Conservation (phyloP, 2,329 filamentous ascomycete genomes). For the Penicillium olsonii region DNA sequence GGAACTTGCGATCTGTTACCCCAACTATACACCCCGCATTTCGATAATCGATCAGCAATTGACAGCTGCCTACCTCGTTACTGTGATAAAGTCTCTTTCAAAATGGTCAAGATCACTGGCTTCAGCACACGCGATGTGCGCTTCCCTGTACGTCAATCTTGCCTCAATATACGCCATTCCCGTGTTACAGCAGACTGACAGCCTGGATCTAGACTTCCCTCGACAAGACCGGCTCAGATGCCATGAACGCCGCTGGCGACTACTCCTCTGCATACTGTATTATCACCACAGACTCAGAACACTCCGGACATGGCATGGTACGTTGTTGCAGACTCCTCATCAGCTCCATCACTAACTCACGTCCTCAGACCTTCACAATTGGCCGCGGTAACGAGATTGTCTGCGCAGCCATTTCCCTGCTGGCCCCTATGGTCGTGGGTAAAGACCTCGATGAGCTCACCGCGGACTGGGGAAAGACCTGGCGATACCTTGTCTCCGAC, state of each 20-base stretch:
- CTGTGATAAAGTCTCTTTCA: conserved; percentile 10
- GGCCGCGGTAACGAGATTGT: conserved; percentile 87
- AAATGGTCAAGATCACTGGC: conserved; percentile 67
- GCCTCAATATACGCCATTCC: not conserved
- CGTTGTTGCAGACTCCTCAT: conserved; percentile 12
- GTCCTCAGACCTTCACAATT: conserved; percentile 46
- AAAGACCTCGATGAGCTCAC: conserved; percentile 76
- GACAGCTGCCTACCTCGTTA: not conserved
- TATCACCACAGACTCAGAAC: conserved; percentile 70
- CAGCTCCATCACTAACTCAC: not conserved
- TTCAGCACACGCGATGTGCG: conserved; percentile 73
- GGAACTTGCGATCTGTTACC: not conserved
- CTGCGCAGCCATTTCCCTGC: conserved; percentile 76
- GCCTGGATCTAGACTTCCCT: conserved; percentile 68
- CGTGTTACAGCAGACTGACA: conserved; percentile 3
- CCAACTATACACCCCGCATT: conserved; percentile 9
- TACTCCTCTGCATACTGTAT: conserved; percentile 96
- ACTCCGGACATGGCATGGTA: conserved; percentile 47
- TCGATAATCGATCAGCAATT: conserved; percentile 11
- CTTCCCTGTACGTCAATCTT: conserved; percentile 57
- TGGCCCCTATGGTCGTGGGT: conserved; percentile 74
- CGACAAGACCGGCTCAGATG: conserved; percentile 94
- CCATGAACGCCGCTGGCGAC: conserved; percentile 92
- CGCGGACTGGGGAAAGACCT: conserved; percentile 80
- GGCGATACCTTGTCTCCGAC: conserved; percentile 89